Conservation (phyloP, 1,284 basidiomycete species). For the Lentinula novae-zelandiae region DNA sequence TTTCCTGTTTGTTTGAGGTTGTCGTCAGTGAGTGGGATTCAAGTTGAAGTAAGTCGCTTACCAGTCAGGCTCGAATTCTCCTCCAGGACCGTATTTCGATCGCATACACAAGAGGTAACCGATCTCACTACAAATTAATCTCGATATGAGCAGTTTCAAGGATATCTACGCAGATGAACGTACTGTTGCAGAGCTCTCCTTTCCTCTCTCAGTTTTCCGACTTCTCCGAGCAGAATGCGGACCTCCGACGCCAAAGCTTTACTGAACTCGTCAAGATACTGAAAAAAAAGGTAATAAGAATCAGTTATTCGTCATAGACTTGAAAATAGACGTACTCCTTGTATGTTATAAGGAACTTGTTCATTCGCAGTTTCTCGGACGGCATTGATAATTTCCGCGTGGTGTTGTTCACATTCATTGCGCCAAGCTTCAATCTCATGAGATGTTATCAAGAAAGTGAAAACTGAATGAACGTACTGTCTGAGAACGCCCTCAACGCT, state of each 20-base stretch:
- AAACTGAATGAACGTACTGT: slow-evolving; percentile 36
- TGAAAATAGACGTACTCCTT: slow-evolving; percentile 46
- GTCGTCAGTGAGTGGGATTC: slow-evolving; percentile 11
- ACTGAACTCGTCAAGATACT: slow-evolving; percentile 80
- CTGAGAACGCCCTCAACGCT: slow-evolving; percentile 45
- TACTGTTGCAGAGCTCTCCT: slow-evolving; percentile 68
- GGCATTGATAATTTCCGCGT: slow-evolving; percentile 58
- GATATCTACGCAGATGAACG: slow-evolving; percentile 25
- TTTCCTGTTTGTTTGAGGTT: slow-evolving; percentile 34
- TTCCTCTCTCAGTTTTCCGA: slow-evolving; percentile 73
- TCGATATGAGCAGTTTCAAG: slow-evolving; percentile 2
- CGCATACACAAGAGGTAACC: slow-evolving; percentile 62
- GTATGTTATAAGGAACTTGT: slow-evolving; percentile 74
- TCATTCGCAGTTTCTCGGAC: slow-evolving; percentile 63
- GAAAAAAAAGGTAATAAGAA: not conserved
- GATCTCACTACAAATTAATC: slow-evolving; percentile 49
- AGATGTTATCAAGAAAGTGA: slow-evolving; percentile 5
- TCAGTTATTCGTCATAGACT: slow-evolving; percentile 9
- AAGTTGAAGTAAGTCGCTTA: slow-evolving; percentile 22
- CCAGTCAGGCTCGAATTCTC: slow-evolving; percentile 75
- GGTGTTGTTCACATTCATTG: slow-evolving; percentile 55
- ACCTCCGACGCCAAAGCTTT: slow-evolving; percentile 76
- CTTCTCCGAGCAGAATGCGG: slow-evolving; percentile 70
- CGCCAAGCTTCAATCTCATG: slow-evolving; percentile 46
- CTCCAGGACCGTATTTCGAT: slow-evolving; percentile 70